Evolutionary conservation across 2,329 filamentous ascomycete species (phyloP), one percentile per base, ranked within the genome.

Genomic region (Chaetomium strumarium): DNA sequence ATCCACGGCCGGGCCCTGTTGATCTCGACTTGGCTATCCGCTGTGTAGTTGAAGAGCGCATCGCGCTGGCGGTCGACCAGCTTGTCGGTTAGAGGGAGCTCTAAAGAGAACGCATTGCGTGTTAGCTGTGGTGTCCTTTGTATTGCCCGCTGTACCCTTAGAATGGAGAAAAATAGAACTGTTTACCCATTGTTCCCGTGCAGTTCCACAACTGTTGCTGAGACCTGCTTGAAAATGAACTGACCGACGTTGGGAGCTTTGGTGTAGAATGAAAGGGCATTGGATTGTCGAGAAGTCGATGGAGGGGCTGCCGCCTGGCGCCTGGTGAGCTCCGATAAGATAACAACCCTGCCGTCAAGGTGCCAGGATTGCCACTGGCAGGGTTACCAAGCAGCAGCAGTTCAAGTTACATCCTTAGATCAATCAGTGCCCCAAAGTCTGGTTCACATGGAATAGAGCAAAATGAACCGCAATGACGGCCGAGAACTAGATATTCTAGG

Each of bases 31-130:
- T 93, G 86, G 40, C 81, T 80, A 2, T 75, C 75, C 56, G 75
- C 69, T 60, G 90, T 81, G 75, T 93, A 96, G 65, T 80, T 79
- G 76, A 96, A 99, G 63, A 99, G 88, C 42, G 90, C 90, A 71
- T 99, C 93, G 64, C 90, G 88, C 61, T 83, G 82, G 49, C 88
- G 81, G 67, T 99, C 91, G 64, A 96, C 84, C 56, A 96, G 81
- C 67, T 85, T 80, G 71, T 90, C 76, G 56, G 86, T 84, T 70
- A 95, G 95, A 68, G 95, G 89, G 66, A 93, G 81, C 78, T 96
- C 92, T 95, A 52, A 30, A 29, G 11, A 11, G 20, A 31, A n/a
- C n/a, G n/a, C n/a, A n/a, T n/a, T 31, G 10, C 37, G 39, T 36
- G 46, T 51, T 41, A 41, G 51, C 19, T 17, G 14, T 14, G 10